These are phyloP conservation scores for Cryptococcus amylolentus DNA, from an alignment of 1,284 basidiomycete genomes.

Conservation along the genomic window DNA sequence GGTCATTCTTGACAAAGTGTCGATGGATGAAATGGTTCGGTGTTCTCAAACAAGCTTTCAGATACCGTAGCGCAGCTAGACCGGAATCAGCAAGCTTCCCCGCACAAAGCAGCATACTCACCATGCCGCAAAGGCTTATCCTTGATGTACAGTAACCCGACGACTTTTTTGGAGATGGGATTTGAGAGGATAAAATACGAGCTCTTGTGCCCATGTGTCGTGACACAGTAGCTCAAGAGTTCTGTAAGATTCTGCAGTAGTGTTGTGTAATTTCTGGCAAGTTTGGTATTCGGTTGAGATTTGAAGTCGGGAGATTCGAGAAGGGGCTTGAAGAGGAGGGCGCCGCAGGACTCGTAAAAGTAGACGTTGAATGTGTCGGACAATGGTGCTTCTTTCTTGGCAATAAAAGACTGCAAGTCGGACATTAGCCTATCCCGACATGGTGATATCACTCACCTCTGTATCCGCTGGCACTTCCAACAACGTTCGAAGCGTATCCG, in stretches of 20 bases:
- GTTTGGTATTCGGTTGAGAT: slow-evolving; percentile 45
- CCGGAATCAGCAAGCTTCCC: slow-evolving; percentile 4
- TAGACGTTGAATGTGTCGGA: slow-evolving; percentile 85
- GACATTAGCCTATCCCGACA: neutral
- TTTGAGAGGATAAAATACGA: slow-evolving; percentile 85
- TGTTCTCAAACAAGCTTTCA: slow-evolving; percentile 77
- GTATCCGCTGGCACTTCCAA: slow-evolving; percentile 61
- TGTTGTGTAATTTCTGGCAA: slow-evolving; percentile 69
- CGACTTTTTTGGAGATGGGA: slow-evolving; percentile 67
- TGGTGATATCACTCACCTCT: slow-evolving; percentile 41
- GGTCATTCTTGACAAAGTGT: slow-evolving; percentile 79
- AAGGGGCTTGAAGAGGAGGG: slow-evolving; percentile 74
- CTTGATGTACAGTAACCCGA: slow-evolving; percentile 71
- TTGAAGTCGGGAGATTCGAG: slow-evolving; percentile 67
- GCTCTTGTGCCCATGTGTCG: slow-evolving; percentile 83
- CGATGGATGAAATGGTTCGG: slow-evolving; percentile 82
- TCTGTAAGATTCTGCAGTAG: slow-evolving; percentile 82
- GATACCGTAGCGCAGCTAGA: slow-evolving; percentile 82
- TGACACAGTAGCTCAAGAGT: slow-evolving; percentile 79
- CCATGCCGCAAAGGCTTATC: slow-evolving; percentile 90
- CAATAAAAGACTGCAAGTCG: slow-evolving; percentile 51
- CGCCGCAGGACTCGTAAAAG: slow-evolving; percentile 77
- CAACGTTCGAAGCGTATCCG: slow-evolving; percentile 81
- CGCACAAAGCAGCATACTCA: slow-evolving; percentile 49
- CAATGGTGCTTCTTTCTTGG: slow-evolving; percentile 74